Base-by-base conservation (phyloP, 805 yeast genomes). In the Teunomyces cretensis region DNA sequence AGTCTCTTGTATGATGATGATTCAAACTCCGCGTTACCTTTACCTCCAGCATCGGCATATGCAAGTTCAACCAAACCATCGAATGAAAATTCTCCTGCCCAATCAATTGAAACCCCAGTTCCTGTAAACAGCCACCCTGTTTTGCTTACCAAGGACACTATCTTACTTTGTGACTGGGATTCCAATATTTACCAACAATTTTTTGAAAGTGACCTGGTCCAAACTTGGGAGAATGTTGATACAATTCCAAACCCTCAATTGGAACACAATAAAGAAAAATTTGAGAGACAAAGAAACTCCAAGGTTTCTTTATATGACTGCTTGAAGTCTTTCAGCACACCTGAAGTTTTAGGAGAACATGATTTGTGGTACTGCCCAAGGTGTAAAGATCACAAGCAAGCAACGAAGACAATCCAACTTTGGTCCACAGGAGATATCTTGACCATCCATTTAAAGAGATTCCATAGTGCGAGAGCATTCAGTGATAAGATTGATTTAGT, bases 381-480 rank as follows among this genome's bases (percentile, higher is more conserved):
- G 9, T 92, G 99, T 70, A 81, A 86, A 56, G 94, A 87, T 42
- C 96, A 89, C 57, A 79, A 90, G 47, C 89, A 87, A 54, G 98
- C 98, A 0, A 82, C 95, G 1, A 92, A 94, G 58, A 85, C 88
- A 36, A 85, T 94, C 43, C 95, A 90, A 63, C 68, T 92, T 14
- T 94, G 98, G 98, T 78, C 83, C n/a, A 82, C 88, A 0, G 98
- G 98, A 1, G 97, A 94, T 60, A 81, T 94, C 24, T 72, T 94
- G 50, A 83, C 95, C 0, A 85, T 92, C 42, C 98, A 94, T 62
- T 73, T 92, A 60, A 94, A 92, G 61, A 73, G 99, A 52, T 92
- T 92, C 66, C 90, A 89, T 55, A 87, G 84, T 54, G 87, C 88
- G 30, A 70, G 90, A 44, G 82, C 90, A 30, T 83, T 89, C 53